Evolutionary conservation across 176 grass and related monocot species (phyloP), one percentile per base, ranked within the genome.

Genomic region (Oryza rufipogon): DNA sequence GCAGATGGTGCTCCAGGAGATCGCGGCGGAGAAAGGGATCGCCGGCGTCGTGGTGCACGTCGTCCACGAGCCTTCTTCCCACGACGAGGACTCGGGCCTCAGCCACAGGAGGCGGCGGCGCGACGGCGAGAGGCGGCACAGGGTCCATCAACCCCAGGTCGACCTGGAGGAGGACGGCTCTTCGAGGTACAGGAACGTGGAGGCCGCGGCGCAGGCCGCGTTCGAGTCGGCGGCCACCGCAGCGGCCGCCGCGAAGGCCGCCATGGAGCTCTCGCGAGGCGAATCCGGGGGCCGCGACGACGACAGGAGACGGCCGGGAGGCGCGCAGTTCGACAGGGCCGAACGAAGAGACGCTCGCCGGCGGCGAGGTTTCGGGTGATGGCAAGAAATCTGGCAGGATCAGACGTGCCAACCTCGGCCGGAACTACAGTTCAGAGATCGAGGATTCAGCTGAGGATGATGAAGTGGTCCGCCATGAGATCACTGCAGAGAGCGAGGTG

Each of bases 1-100:
- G 13, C 91, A 92, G 78, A 80, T 70, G 87, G 83, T 87, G 84
- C 87, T 94, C 1, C 83, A 91, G 51, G 93, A 99, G 82, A 99
- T 99, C 75, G 93, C 93, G 5, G 80, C 83, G 0, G 93, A 94
- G 81, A 94, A 94, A 78, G 96, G 88, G 34, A 87, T 94, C 87
- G 51, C 87, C 76, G 86, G 91, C 87, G 51, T 86, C 76, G 26
- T 28, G 28, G 28, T 99, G 49, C 73, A 88, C 48, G 26, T 91
- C 60, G 16, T 89, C 13, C 58, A 80, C 66, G 68, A 91, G 30
- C 30, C 84, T 36, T 66, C 84, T 30, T 66, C 75, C 6, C 6
- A 10, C 44, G 66, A 10, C 44, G 66, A 72, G 0, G 66, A 25
- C n/a, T 4, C 41, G 32, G 20, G 32, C 12, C 81, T 64, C 54